These are phyloP conservation scores for Simplicillium aogashimaense DNA, from an alignment of 2,329 filamentous ascomycete species.

Conservation along the genomic window DNA sequence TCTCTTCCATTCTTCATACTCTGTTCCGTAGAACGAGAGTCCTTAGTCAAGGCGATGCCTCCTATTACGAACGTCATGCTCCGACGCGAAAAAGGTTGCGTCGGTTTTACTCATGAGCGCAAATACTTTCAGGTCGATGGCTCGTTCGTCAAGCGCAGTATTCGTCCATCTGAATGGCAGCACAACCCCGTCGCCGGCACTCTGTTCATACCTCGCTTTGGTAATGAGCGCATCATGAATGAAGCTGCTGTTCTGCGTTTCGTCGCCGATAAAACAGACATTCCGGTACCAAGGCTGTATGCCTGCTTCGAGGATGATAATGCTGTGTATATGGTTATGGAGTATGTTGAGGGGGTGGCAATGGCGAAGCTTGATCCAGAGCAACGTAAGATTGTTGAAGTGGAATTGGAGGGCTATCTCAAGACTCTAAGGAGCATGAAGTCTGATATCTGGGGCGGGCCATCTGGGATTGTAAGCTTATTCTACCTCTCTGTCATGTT, in stretches of 20 bases:
- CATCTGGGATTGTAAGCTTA: slow-evolving; percentile 6
- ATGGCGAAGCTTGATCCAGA: slow-evolving; percentile 7
- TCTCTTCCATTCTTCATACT: no score
- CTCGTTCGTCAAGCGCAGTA: slow-evolving; percentile 8
- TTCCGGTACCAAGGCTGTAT: slow-evolving; percentile 11
- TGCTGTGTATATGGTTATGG: slow-evolving; percentile 9
- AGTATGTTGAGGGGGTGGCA: slow-evolving; percentile 8
- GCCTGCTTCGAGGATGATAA: slow-evolving; percentile 10
- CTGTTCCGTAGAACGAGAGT: no score
- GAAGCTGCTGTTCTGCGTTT: slow-evolving; percentile 10
- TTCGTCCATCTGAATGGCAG: slow-evolving; percentile 9
- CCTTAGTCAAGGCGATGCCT: no score
- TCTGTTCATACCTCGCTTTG: slow-evolving; percentile 6
- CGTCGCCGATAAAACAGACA: slow-evolving; percentile 9
- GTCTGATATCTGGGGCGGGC: slow-evolving; percentile 10
- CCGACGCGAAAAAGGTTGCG: no score
- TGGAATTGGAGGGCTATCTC: slow-evolving; percentile 7
- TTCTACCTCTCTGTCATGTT: neutral
- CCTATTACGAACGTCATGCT: no score
- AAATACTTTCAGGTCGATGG: slow-evolving; percentile 7
- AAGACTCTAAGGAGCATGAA: slow-evolving; percentile 6
- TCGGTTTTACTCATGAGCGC: no score
- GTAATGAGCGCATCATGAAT: slow-evolving; percentile 10
- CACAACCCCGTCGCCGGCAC: slow-evolving; percentile 1
- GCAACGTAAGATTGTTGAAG: slow-evolving; percentile 5